phyloP scores from a whole-genome alignment of 345 rosid genomes.

The Lepidium sativum region DNA sequence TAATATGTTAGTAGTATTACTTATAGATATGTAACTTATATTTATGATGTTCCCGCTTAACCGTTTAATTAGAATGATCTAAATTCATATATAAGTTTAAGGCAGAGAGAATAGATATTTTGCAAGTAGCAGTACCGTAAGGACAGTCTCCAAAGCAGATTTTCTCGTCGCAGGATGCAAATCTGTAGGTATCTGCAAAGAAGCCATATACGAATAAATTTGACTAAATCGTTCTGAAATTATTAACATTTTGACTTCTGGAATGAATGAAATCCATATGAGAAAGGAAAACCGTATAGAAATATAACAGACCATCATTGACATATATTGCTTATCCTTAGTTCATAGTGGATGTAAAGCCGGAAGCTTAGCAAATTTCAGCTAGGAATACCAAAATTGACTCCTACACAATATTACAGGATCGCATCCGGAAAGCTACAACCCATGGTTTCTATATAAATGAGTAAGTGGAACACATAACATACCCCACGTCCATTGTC shows the following conservation, averaged over 20 bases:
- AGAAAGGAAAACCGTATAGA: background rate
- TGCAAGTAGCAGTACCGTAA: constrained; percentile 56
- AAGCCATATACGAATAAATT: background rate
- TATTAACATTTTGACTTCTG: background rate
- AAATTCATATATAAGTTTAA: background rate
- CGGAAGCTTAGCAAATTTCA: background rate
- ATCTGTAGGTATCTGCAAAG: constrained; percentile 82
- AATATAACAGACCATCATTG: background rate
- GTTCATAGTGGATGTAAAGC: background rate
- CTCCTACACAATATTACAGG: background rate
- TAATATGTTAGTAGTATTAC: background rate
- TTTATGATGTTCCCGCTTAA: background rate
- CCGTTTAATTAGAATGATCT: background rate
- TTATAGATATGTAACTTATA: background rate
- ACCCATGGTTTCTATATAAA: background rate
- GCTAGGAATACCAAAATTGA: background rate
- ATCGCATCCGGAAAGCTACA: background rate
- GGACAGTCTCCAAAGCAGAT: constrained; percentile 91
- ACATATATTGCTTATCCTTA: background rate
- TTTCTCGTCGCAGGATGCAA: constrained; percentile 89
- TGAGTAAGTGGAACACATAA: constrained; percentile 7
- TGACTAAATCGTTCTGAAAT: background rate
- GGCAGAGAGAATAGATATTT: background rate
- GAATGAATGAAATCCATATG: background rate
- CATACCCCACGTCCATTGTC: constrained; percentile 98